phyloP scores from a whole-genome alignment of 1,139 yeast genomes.

The Scheffersomyces stambukii region DNA sequence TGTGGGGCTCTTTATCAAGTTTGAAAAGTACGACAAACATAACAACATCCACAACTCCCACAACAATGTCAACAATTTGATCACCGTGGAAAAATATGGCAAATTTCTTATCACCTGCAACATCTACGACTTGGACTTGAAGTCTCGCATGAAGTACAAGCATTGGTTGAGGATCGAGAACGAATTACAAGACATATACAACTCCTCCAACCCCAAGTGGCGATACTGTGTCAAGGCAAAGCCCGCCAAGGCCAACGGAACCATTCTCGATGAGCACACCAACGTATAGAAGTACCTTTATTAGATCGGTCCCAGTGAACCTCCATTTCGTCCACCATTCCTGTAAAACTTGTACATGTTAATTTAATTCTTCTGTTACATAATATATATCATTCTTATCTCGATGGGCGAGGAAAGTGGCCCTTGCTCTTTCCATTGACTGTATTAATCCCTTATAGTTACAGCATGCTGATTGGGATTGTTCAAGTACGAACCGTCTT shows the following conservation, averaged over 20 bases:
- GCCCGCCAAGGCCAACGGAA: background rate
- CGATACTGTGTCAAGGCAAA: constrained; percentile 22
- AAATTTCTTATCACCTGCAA: constrained; percentile 33
- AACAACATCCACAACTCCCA: constrained; percentile 33
- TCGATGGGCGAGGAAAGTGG: too few species aligned
- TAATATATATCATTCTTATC: too few species aligned
- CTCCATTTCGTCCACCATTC: too few species aligned
- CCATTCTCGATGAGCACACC: background rate
- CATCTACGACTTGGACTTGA: constrained; percentile 44
- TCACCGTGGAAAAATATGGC: constrained; percentile 22
- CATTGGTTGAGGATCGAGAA: constrained; percentile 42
- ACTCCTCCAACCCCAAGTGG: constrained; percentile 36
- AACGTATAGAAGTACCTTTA: background rate
- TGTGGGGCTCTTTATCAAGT: constrained; percentile 46
- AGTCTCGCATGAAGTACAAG: constrained; percentile 35
- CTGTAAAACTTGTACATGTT: too few species aligned
- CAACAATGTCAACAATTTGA: constrained; percentile 29
- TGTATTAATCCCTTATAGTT: too few species aligned
- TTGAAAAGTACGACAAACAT: constrained; percentile 30
- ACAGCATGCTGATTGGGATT: too few species aligned
- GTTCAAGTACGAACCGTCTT: too few species aligned
- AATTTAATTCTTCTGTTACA: too few species aligned
- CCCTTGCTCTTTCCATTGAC: too few species aligned
- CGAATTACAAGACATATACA: constrained; percentile 27
- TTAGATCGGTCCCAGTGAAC: too few species aligned